A percentile compares a stretch with the other conserved stretches of the same genome.
These are phyloP conservation scores for Quercus robur DNA, from an alignment of 306 rosid species.

Conservation along the genomic window DNA sequence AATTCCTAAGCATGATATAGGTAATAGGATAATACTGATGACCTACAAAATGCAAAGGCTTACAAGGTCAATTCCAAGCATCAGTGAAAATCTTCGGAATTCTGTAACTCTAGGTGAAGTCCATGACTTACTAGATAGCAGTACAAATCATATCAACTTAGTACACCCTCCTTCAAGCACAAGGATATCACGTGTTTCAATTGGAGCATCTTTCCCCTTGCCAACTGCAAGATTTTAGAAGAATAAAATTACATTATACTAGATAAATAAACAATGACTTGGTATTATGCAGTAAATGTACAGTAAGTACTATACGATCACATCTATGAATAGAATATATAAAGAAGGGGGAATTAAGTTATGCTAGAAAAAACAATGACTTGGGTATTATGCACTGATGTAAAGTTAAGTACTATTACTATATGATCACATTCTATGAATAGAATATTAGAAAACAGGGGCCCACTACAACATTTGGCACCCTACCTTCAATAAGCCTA, in stretches of 20 bases:
- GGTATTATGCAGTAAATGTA: not conserved
- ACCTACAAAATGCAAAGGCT: slow-evolving; percentile 1
- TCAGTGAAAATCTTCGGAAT: slow-evolving; percentile 15
- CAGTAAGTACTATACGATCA: not conserved
- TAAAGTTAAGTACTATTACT: not conserved
- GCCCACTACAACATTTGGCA: not conserved
- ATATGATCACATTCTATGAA: not conserved
- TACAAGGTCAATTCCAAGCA: slow-evolving; percentile 3
- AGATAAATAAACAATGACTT: slow-evolving; percentile 7
- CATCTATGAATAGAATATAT: not conserved
- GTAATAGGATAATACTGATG: not conserved
- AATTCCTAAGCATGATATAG: not conserved
- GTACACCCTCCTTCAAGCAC: slow-evolving; percentile 67
- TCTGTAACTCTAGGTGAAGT: slow-evolving; percentile 3
- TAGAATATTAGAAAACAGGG: not conserved
- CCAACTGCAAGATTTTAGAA: slow-evolving; percentile 52
- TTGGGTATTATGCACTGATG: not conserved
- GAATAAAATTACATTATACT: slow-evolving; percentile 17
- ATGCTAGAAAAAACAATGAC: slow-evolving; percentile 5
- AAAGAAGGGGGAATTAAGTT: slow-evolving; percentile 4
- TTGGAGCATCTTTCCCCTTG: slow-evolving; percentile 68
- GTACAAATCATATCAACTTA: slow-evolving; percentile 35
- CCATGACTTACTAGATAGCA: slow-evolving; percentile 22
- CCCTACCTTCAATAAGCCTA: slow-evolving; percentile 5
- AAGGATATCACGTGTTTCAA: slow-evolving; percentile 59